Percentiles rank a stretch among this genome's conserved stretches.
phyloP scores from a whole-genome alignment of 2,329 filamentous ascomycete genomes.

The Fusarium irregulare region DNA sequence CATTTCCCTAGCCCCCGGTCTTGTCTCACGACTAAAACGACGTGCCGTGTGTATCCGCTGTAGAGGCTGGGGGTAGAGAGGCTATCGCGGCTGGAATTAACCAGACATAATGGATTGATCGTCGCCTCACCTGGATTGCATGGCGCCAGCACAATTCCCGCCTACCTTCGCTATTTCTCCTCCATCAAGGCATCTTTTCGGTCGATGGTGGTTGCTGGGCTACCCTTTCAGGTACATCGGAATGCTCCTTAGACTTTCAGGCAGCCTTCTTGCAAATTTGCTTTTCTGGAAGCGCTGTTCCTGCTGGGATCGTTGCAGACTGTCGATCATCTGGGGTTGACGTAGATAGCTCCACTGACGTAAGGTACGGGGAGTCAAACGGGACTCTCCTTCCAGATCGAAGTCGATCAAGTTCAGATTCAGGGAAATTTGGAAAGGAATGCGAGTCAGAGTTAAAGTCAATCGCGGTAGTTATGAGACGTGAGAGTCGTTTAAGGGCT shows the following conservation, averaged over 20 bases:
- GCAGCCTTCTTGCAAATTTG: neutral
- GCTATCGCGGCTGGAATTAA: neutral
- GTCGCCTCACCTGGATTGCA: neutral
- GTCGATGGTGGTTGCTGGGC: constrained; percentile 11
- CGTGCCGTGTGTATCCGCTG: constrained; percentile 9
- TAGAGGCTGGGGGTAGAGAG: neutral
- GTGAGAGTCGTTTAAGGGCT: neutral
- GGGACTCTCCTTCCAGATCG: constrained; percentile 1
- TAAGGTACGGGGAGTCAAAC: neutral
- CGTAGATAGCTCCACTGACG: constrained; percentile 24
- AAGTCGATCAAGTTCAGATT: constrained; percentile 7
- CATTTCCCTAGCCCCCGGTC: constrained; percentile 25
- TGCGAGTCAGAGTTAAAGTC: constrained; percentile 23
- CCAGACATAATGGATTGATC: neutral
- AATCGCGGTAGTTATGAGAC: neutral
- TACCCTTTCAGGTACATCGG: neutral
- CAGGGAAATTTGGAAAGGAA: neutral
- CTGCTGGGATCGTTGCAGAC: constrained; percentile 3
- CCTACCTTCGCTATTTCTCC: neutral
- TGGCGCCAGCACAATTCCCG: neutral
- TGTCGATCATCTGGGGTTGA: constrained; percentile 26
- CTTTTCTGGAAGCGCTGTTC: constrained; percentile 20
- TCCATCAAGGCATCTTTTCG: neutral
- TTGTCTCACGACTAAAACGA: neutral
- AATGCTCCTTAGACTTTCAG: neutral